Percentiles rank a stretch among this genome's conserved stretches.
Evolutionary conservation across 768 basidiomycete genomes (phyloP).

Genomic region (Boletus rubroflammeus): DNA sequence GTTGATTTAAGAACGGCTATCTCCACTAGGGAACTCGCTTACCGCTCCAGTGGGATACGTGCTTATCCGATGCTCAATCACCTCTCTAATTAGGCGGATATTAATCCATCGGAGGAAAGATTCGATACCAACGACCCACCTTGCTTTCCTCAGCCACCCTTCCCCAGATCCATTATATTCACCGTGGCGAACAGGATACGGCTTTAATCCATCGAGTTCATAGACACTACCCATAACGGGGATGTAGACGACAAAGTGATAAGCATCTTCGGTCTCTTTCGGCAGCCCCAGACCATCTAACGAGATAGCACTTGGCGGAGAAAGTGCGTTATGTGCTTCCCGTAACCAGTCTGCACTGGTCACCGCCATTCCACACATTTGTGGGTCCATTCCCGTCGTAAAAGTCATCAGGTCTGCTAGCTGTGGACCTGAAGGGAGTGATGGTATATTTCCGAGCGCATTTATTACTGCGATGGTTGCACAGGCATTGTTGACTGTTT

Average conservation of each 20-base stretch:
- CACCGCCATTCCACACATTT: constrained; percentile 76
- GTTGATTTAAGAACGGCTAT: constrained; percentile 5
- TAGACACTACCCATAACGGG: constrained; percentile 82
- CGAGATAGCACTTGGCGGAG: constrained; percentile 85
- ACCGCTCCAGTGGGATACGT: constrained; percentile 90
- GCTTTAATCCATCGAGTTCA: constrained; percentile 90
- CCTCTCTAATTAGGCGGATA: constrained; percentile 49
- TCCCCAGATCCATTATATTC: constrained; percentile 60
- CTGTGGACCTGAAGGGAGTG: constrained; percentile 58
- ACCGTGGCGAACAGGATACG: constrained; percentile 79
- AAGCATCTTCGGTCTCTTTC: constrained; percentile 76
- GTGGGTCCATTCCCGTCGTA: constrained; percentile 82
- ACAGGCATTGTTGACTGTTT: constrained; percentile 94
- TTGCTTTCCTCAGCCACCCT: constrained; percentile 81
- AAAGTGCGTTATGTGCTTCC: constrained; percentile 89
- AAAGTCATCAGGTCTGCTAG: constrained; percentile 74
- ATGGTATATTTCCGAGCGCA: constrained; percentile 78
- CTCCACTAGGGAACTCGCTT: constrained; percentile 30
- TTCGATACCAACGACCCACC: constrained; percentile 38
- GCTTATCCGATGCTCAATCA: constrained; percentile 83
- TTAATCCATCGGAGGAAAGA: constrained; percentile 15
- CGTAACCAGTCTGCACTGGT: constrained; percentile 79
- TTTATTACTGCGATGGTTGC: constrained; percentile 95
- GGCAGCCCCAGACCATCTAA: constrained; percentile 77
- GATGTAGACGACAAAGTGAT: constrained; percentile 94